phyloP scores from a whole-genome alignment of 1,284 basidiomycete genomes.

The Ustilago crameri region DNA sequence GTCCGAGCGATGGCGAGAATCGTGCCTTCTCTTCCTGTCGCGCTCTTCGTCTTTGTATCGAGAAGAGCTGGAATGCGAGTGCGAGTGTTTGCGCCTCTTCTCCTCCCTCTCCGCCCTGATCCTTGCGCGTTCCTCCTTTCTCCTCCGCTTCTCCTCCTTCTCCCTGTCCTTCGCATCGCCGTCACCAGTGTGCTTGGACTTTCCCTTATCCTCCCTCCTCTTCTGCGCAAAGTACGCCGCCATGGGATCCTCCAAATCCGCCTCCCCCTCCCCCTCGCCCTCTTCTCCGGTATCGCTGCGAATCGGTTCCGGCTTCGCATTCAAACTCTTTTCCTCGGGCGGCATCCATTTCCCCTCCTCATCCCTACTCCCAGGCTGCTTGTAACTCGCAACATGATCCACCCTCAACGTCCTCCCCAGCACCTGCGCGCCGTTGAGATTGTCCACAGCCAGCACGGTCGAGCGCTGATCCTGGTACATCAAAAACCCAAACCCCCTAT shows the following conservation, averaged over 20 bases:
- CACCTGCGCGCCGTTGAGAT: slow-evolving; percentile 92
- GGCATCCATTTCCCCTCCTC: slow-evolving; percentile 88
- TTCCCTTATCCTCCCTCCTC: slow-evolving; percentile 34
- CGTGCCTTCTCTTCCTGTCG: neutral
- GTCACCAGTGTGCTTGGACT: slow-evolving; percentile 9
- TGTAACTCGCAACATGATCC: slow-evolving; percentile 94
- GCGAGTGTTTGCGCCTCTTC: slow-evolving; percentile 3
- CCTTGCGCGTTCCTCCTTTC: slow-evolving; percentile 59
- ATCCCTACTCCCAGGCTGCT: slow-evolving; percentile 79
- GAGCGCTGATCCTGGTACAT: slow-evolving; percentile 99
- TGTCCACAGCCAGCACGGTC: slow-evolving; percentile 96
- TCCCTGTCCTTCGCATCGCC: slow-evolving; percentile 35
- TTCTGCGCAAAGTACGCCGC: slow-evolving; percentile 76
- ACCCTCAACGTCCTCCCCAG: slow-evolving; percentile 84
- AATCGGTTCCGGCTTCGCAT: slow-evolving; percentile 44
- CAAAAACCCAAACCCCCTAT: slow-evolving; percentile 89
- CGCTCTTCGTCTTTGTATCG: neutral
- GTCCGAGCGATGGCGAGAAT: neutral
- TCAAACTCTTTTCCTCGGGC: slow-evolving; percentile 72
- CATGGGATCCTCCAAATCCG: slow-evolving; percentile 98
- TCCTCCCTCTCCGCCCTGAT: slow-evolving; percentile 41
- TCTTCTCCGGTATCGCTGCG: neutral
- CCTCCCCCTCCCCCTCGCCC: slow-evolving; percentile 68
- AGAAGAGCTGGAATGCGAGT: neutral
- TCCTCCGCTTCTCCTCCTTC: slow-evolving; percentile 47